phyloP scores from a whole-genome alignment of 1,284 basidiomycete genomes.

The Prillingera fragicola region DNA sequence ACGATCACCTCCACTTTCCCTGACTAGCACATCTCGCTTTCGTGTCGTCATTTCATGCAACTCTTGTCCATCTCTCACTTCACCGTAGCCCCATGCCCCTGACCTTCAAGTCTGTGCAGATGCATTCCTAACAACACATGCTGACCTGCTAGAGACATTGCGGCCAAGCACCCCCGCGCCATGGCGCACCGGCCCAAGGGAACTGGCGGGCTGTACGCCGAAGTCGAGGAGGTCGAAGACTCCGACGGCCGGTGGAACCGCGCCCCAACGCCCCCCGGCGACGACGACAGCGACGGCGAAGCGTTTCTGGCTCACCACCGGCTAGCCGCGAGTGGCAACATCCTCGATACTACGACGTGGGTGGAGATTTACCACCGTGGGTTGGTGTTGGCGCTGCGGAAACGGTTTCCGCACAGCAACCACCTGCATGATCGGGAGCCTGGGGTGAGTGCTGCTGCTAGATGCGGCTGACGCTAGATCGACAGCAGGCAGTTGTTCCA shows the following conservation, averaged over 20 bases:
- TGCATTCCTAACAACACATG: too few relatives aligned
- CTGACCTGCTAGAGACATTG: too few relatives aligned
- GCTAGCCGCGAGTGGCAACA: not conserved
- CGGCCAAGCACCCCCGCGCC: too few relatives aligned
- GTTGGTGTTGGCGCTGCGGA: not conserved
- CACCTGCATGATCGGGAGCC: not conserved
- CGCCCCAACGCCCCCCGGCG: not conserved
- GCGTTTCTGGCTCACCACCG: not conserved
- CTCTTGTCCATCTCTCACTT: too few relatives aligned
- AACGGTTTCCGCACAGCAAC: not conserved
- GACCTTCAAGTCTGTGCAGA: too few relatives aligned
- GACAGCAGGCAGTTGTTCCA: not conserved
- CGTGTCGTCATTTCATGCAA: too few relatives aligned
- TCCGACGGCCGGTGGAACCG: not conserved
- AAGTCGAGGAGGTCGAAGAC: slow-evolving; percentile 1
- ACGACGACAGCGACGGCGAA: not conserved
- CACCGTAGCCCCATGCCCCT: too few relatives aligned
- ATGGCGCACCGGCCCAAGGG: too few relatives aligned
- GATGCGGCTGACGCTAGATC: not conserved
- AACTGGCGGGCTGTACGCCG: too few relatives aligned
- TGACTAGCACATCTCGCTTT: too few relatives aligned
- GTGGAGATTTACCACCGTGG: not conserved
- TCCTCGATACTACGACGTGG: not conserved
- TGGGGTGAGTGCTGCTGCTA: not conserved
- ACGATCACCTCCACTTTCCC: too few relatives aligned